Evolutionary conservation across 805 yeast species (phyloP), one percentile per base, ranked within the genome.

Genomic region (Kluyveromyces lactis): DNA sequence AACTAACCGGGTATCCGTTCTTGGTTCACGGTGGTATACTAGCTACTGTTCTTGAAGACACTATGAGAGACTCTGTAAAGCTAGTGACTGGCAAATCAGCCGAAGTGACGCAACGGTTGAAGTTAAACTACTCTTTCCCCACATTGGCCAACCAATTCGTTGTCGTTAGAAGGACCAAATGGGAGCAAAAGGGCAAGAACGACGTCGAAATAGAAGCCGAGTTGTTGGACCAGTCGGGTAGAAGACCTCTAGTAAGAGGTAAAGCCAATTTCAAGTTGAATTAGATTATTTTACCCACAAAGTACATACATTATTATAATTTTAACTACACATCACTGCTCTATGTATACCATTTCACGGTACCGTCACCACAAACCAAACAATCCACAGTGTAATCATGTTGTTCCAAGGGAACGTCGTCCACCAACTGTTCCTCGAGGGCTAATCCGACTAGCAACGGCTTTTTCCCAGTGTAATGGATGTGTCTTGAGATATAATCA

Each of bases 11-110:
- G 1, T 87, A 81, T 55, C 97, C 96, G 2, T 80, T 85, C 50
- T 62, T 89, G 15, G 72, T 86, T 2, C 97, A 87, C 55, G 97
- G 97, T 3, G 97, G 97, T 0, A 74, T 89, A 21, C 56, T 87
- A 23, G 94, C 89, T 7, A 79, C 94, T 0, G 64, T 87, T 1
- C 63, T 86, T 40, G 92, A 86, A 52, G 95, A 87, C 49, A 71
- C 82, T 5, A 72, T 80, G 63, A 78, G 79, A 47, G 69, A 79
- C 38, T 66, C 71, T 42, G 75, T 66, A 11, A 51, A 57, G 17
- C 63, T 79, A 31, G 47, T 56, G 17, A 57, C 54, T 39, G 67
- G 41, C 38, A 49, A 44, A 26, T 54, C 45, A 51, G 66, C 42
- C 24, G 50, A 49, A 26, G 46, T 49, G 26, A 70, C 70, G 16